These are phyloP conservation scores for Rhizodiscina lignyota DNA, from an alignment of 495 filamentous ascomycete genomes.

Conservation along the genomic window DNA sequence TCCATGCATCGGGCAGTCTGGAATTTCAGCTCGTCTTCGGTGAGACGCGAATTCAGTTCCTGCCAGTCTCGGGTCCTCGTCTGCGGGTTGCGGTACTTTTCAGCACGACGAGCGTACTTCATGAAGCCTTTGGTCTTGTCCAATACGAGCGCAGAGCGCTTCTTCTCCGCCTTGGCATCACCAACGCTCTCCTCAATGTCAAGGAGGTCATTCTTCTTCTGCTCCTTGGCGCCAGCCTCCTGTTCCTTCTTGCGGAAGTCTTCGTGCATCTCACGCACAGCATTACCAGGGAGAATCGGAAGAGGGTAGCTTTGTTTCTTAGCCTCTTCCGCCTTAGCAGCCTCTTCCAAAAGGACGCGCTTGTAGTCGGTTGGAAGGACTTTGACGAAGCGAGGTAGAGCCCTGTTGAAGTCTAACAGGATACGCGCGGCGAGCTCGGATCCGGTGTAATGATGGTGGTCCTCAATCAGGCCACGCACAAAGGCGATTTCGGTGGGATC, in stretches of 20 bases:
- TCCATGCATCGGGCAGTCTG: slow-evolving; percentile 99
- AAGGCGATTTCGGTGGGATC: slow-evolving; percentile 89
- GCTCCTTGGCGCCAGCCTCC: slow-evolving; percentile 32
- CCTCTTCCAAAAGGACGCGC: slow-evolving; percentile 76
- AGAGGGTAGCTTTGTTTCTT: slow-evolving; percentile 74
- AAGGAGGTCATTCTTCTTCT: slow-evolving; percentile 65
- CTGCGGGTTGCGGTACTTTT: slow-evolving; percentile 84
- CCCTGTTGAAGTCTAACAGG: slow-evolving; percentile 90
- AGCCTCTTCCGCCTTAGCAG: slow-evolving; percentile 65
- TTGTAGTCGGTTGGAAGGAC: slow-evolving; percentile 96
- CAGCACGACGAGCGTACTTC: slow-evolving; percentile 87
- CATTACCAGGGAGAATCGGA: slow-evolving; percentile 53
- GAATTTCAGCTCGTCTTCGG: slow-evolving; percentile 96
- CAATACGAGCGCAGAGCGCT: slow-evolving; percentile 78
- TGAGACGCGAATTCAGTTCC: slow-evolving; percentile 75
- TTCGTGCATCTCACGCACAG: slow-evolving; percentile 28
- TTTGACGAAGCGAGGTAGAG: slow-evolving; percentile 85
- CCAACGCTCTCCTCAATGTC: slow-evolving; percentile 92
- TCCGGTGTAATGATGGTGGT: slow-evolving; percentile 98
- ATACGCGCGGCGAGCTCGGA: slow-evolving; percentile 93
- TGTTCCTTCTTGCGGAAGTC: slow-evolving; percentile 45
- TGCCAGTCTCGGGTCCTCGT: slow-evolving; percentile 90
- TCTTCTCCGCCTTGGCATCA: slow-evolving; percentile 79
- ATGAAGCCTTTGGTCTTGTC: slow-evolving; percentile 99
- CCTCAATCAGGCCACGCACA: slow-evolving; percentile 85